Base-by-base conservation (phyloP, 257 asterid genomes). In the Cinchona pubescens region DNA sequence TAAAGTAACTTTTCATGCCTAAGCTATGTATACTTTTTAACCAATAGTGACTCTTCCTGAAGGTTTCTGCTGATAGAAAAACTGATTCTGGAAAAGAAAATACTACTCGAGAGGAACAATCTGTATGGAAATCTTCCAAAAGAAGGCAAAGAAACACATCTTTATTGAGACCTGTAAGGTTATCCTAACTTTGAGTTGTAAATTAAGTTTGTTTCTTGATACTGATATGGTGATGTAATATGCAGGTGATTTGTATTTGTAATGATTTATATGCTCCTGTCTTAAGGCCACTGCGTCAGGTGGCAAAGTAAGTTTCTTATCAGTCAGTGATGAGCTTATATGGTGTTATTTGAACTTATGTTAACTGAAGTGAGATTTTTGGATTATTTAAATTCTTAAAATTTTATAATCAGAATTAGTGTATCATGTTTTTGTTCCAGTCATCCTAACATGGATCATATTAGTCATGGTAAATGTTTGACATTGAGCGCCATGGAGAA, bases 181-280 rank as follows among this genome's bases (percentile, higher is more conserved):
- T 77, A 64, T 66, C 29, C 62, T 78, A 69, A 72, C 74, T 73
- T 75, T 58, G 27, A n/a, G 71, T 42, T 70, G 27, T 78, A 66
- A 76, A 53, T 79, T 60, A 62, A 72, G 53, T 63, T 49, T 19
- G 59, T 67, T 64, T 76, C 78, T 38, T 61, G 72, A 77, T 37
- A 51, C 81, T 85, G 79, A 88, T 68, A 55, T 81, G 71, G 43
- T 75, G 48, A 67, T 85, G 63, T 73, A 62, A 73, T 80, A 56
- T 79, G 82, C 82, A 94, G 99, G 90, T 94, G 77, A 95, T 95
- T 76, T 95, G 99, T 73, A 92, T 95, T 75, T 95, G 99, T 79
- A 95, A 95, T 79, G 98, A 95, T 85, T 87, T 95, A 76, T 95
- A 95, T 84, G 94, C 90, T 42, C 96, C 98, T 79, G 96, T 96